Conservation (phyloP, 108 stramenopile genomes). For the Nitzschia inconspicua region DNA sequence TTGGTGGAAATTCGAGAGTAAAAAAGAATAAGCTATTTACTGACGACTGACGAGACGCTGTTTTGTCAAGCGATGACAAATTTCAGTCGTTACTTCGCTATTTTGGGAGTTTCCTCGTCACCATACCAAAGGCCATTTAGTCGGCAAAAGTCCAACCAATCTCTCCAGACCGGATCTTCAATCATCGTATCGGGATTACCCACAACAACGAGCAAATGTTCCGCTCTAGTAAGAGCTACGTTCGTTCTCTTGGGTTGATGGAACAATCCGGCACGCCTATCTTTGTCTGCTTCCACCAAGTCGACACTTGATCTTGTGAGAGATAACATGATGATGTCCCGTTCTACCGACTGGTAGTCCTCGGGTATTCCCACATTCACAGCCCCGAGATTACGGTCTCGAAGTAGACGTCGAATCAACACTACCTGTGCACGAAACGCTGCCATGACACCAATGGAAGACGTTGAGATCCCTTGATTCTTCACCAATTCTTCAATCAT, state of each 20-base stretch:
- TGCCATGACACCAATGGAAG: conserved; percentile 64
- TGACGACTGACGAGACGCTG: too few relatives aligned
- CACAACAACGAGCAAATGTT: conserved; percentile 61
- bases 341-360: conserved; percentile 77
- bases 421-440: conserved; percentile 75
- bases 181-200: conserved; percentile 64
- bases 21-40: conserved; percentile 2
- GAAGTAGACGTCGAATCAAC: conserved; percentile 48
- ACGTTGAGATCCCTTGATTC: conserved; percentile 32
- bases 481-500: conserved; percentile 37
- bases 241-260: conserved; percentile 67
- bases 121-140: conserved; percentile 76
- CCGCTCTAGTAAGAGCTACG: conserved; percentile 70
- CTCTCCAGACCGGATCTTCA: conserved; percentile 52
- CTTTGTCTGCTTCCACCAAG: conserved; percentile 49
- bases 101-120: too few relatives aligned
- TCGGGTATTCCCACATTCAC: conserved; percentile 74
- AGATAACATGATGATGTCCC: conserved; percentile 59
- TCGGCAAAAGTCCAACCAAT: conserved; percentile 60
- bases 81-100: too few relatives aligned
- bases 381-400: conserved; percentile 30
- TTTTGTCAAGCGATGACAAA: too few relatives aligned
- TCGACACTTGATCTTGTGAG: conserved; percentile 50
- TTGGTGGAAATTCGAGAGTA: conserved; percentile 14
- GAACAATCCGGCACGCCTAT: conserved; percentile 52